Evolutionary conservation across 805 yeast species (phyloP).

Genomic region (Metschnikowia chrysomelidarum): DNA sequence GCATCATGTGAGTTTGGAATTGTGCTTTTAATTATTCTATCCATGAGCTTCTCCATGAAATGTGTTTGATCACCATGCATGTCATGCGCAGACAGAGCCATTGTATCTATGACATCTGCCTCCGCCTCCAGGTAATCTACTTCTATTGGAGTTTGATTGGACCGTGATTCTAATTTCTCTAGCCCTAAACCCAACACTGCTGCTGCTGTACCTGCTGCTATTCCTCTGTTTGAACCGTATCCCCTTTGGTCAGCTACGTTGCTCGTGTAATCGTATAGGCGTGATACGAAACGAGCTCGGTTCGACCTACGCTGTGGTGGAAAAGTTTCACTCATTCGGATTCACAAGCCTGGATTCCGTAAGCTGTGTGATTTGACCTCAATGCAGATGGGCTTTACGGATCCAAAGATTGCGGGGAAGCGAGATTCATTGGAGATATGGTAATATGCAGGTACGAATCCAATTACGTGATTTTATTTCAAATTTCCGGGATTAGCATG

Average conservation of each 20-base stretch:
- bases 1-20: constrained; percentile 50
- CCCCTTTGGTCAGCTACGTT: constrained; percentile 25
- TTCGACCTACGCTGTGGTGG: constrained; percentile 6
- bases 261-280: constrained; percentile 25
- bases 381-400: background rate
- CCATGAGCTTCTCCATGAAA: constrained; percentile 58
- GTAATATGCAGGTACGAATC: too few relatives aligned
- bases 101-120: constrained; percentile 24
- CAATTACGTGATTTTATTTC: too few relatives aligned
- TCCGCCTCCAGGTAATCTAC: constrained; percentile 28
- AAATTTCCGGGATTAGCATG: too few relatives aligned
- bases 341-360: background rate
- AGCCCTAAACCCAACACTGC: constrained; percentile 32
- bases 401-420: background rate
- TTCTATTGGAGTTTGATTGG: background rate
- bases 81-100: constrained; percentile 32
- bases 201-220: constrained; percentile 40
- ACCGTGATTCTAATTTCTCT: constrained; percentile 18
- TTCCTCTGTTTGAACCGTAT: constrained; percentile 27
- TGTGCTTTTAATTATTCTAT: constrained; percentile 49
- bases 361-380: background rate
- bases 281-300: constrained; percentile 15
- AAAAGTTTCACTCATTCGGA: constrained; percentile 7
- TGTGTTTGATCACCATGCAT: constrained; percentile 32
- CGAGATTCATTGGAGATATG: too few relatives aligned